Evolutionary conservation across 1,284 basidiomycete species (phyloP), one percentile per base, ranked within the genome.

Genomic region (Ustilago cynodontis): DNA sequence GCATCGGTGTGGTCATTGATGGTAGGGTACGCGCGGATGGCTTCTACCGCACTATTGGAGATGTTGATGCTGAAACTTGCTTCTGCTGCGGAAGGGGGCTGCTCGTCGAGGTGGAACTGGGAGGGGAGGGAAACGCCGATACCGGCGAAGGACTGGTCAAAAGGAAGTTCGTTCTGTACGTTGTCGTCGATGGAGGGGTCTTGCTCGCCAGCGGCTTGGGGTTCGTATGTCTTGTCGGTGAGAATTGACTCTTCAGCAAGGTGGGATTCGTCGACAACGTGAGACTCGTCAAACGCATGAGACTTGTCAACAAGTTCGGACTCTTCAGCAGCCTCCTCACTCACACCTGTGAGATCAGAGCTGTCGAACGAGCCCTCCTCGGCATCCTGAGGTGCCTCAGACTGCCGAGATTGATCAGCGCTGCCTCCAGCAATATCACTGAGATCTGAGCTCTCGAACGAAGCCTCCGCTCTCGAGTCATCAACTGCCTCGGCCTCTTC

Each of bases 21-120:
- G 41, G 41, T n/a, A n/a, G 41, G 41, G 47, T 26, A 49, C 9
- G 47, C 22, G 28, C 47, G 24, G 28, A 49, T 26, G 16, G 47
- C 47, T 28, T 49, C 47, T 16, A 49, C 11, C 18, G 13, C 22
- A 20, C n/a, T n/a, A 11, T 22, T 11, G 22, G 43, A 45, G n/a
- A 45, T 45, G 43, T 45, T 13, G 43, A 45, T 45, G 43, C 43
- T 45, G 43, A 45, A 45, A 22, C 43, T 45, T 45, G 43, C 22
- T 3, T 45, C 43, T n/a, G 35, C 7, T 37, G 22, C n/a, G 7
- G 43, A 16, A 6, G 7, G 43, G n/a, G 6, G 3, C 7, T 6
- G 43, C 22, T 45, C 43, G n/a, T 45, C 43, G 47, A 31, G 13
- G 11, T 28, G 47, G 14, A 1, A 9, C 24, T 9, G 24, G 8